Base-by-base conservation (phyloP, 768 basidiomycete species). In the Termitomyces sp. region DNA sequence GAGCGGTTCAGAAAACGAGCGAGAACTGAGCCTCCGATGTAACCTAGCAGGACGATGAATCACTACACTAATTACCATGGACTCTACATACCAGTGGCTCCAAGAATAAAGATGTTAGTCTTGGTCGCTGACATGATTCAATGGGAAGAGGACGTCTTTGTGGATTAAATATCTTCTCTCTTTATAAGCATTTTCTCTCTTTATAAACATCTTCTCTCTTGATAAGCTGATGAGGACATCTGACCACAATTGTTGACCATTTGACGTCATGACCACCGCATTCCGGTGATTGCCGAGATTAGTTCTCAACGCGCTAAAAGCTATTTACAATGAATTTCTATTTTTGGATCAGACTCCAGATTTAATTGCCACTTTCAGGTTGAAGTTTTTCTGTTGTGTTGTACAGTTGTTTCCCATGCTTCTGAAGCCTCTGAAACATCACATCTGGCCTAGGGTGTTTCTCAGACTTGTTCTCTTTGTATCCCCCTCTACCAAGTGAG, bases 21-120 rank as follows among this genome's bases (percentile, higher is more conserved):
- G 29, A 84, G 73, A 37, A 82, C 73, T 5, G 79, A 66, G 48
- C 81, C 80, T 4, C 83, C 83, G 57, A 84, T 76, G 68, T 82
- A 84, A 20, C 82, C 82, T 80, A 45, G 38, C 1, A 32, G 8
- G 9, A 15, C 6, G 1, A 49, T 52, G 3, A 37, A n/a, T 15
- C 2, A 17, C 6, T 17, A 57, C 17, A 7, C 31, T 25, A 29
- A 14, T 37, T 6, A 17, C 14, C 7, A 14, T 20, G 34, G 29
- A 17, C 7, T 31, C 31, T 25, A 45, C 40, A 6, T 52, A 63
- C 65, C 65, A 37, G 64, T 68, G 9, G 60, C 65, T 3, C 67
- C 67, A 7, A 61, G 56, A 8, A 68, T 55, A 25, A 68, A 43
- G 36, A 68, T 50, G 36, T 60, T 65, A 12, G 57, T 63, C 60